These are phyloP conservation scores for Lactarius hengduanensis DNA, from an alignment of 768 basidiomycete genomes.

Conservation along the genomic window DNA sequence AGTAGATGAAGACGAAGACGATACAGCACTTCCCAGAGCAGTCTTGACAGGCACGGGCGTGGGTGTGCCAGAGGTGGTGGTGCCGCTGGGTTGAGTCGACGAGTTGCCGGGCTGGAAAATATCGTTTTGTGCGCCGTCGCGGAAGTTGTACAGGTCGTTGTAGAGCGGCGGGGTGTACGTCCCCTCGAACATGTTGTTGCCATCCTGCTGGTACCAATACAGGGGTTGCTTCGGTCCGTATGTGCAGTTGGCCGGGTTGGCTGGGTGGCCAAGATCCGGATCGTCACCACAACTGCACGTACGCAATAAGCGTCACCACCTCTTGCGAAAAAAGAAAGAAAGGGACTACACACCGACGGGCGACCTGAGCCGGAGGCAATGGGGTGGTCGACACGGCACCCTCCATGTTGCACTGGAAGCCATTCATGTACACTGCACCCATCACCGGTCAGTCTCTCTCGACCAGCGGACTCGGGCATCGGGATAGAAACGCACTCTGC, in stretches of 20 bases:
- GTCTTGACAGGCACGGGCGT: no score
- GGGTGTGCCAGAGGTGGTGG: not conserved
- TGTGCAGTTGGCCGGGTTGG: conserved; percentile 40
- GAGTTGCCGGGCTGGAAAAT: conserved; percentile 35
- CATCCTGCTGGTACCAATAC: conserved; percentile 42
- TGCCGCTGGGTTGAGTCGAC: not conserved
- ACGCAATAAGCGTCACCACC: not conserved
- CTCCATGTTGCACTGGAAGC: conserved; percentile 42
- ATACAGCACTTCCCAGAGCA: not conserved
- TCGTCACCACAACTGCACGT: conserved; percentile 38
- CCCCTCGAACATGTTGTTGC: conserved; percentile 41
- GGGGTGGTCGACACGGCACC: conserved; percentile 34
- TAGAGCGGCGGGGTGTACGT: conserved; percentile 38
- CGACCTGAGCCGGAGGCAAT: conserved; percentile 36
- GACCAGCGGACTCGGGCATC: not conserved
- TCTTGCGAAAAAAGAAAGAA: not conserved
- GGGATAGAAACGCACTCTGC: conserved; percentile 35
- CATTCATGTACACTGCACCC: conserved; percentile 39
- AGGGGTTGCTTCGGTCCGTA: conserved; percentile 40
- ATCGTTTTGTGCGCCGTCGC: conserved; percentile 45
- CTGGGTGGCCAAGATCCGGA: conserved; percentile 27
- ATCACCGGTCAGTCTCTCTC: not conserved
- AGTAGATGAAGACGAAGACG: not conserved
- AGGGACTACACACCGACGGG: conserved; percentile 33
- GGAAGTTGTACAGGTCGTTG: conserved; percentile 41